A percentile compares a stretch with the other conserved stretches of the same genome.
Conservation (phyloP, 441 rosid genomes). For the Adansonia grandidieri region DNA sequence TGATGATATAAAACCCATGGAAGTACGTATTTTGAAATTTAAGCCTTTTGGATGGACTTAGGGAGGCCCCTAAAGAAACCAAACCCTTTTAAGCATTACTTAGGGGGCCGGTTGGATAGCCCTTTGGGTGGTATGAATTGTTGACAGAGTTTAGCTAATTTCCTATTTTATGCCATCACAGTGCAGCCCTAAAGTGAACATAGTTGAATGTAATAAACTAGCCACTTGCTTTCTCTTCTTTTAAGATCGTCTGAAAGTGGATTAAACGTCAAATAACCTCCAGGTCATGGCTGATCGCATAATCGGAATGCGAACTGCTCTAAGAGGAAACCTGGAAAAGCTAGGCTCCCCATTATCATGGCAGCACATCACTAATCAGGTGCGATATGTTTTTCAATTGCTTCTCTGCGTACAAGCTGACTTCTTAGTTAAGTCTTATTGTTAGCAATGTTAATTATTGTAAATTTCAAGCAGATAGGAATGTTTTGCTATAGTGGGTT, state of each 20-base stretch:
- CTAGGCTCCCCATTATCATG: slow-evolving; percentile 79
- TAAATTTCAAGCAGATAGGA: slow-evolving; percentile 68
- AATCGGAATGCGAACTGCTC: slow-evolving; percentile 79
- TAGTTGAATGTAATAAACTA: slow-evolving; percentile 2
- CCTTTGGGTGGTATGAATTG: not conserved
- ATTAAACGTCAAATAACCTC: slow-evolving; percentile 2
- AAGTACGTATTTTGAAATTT: not conserved
- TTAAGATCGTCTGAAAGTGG: not conserved
- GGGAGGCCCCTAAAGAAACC: not conserved
- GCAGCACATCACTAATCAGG: slow-evolving; percentile 96
- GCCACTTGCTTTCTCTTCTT: not conserved
- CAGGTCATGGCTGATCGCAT: slow-evolving; percentile 96
- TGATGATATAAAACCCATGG: slow-evolving; percentile 3
- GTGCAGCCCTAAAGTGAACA: not conserved
- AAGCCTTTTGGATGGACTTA: not conserved
- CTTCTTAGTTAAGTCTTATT: not conserved
- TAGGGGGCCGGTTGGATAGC: not conserved
- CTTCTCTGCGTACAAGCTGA: not conserved
- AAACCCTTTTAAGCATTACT: not conserved
- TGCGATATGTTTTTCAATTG: slow-evolving; percentile 23
- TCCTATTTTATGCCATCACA: not conserved
- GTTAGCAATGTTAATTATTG: slow-evolving; percentile 10
- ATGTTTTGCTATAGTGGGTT: slow-evolving; percentile 97
- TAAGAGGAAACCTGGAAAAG: slow-evolving; percentile 80
- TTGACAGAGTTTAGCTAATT: not conserved